phyloP scores from a whole-genome alignment of 371 early-diverging fungal genomes.

The Basidiobolus meristosporus region DNA sequence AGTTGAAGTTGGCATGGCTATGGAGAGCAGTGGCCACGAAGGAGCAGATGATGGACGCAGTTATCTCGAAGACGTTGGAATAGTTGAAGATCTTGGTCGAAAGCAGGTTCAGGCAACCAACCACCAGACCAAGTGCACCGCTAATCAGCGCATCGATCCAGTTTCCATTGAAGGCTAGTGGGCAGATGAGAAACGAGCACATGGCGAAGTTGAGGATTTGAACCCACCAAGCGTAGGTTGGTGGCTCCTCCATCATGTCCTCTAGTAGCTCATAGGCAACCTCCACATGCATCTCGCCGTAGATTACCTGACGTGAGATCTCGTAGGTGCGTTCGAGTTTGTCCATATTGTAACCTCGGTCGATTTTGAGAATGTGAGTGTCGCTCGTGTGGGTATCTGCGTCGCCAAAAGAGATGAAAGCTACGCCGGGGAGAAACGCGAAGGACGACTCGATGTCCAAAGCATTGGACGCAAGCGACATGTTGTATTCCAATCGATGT shows the following conservation, averaged over 20 bases:
- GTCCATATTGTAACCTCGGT: conserved; percentile 47
- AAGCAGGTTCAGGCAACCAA: conserved; percentile 16
- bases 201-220: conserved; percentile 27
- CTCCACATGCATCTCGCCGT: conserved; percentile 22
- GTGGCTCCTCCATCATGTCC: conserved; percentile 22
- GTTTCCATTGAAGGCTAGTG: conserved; percentile 21
- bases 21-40: conserved; percentile 22
- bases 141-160: conserved; percentile 24
- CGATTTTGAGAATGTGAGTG: conserved; percentile 42
- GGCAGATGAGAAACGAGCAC: conserved; percentile 26
- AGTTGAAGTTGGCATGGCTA: conserved; percentile 19
- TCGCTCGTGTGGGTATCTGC: conserved; percentile 60
- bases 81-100: conserved; percentile 21
- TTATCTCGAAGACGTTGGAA: conserved; percentile 27
- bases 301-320: conserved; percentile 21
- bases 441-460: conserved; percentile 49
- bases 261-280: conserved; percentile 33
- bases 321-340: conserved; percentile 26
- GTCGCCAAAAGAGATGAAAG: conserved; percentile 53
- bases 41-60: conserved; percentile 21
- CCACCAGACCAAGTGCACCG: conserved; percentile 17
- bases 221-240: conserved; percentile 20
- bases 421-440: conserved; percentile 42
- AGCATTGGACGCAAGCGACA: conserved; percentile 21
- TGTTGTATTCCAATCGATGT: conserved; percentile 31